A percentile compares a stretch with the other conserved stretches of the same genome.
phyloP scores from a whole-genome alignment of 1,284 basidiomycete species.

The Puccinia hordei region DNA sequence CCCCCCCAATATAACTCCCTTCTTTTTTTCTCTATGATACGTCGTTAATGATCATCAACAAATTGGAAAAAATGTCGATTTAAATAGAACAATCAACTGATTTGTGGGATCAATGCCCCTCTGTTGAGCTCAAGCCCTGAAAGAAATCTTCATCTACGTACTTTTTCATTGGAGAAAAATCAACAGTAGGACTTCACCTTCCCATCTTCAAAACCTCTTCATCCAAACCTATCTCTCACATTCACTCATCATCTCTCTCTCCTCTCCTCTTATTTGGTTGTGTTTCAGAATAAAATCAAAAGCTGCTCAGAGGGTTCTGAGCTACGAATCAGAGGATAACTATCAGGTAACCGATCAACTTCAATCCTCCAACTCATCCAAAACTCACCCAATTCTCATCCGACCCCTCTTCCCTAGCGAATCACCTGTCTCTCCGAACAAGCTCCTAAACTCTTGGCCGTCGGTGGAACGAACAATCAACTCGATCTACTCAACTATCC shows the following conservation, averaged over 20 bases:
- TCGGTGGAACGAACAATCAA: conserved; percentile 48
- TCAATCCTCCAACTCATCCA: not conserved
- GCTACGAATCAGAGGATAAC: conserved; percentile 1
- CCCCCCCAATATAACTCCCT: not conserved
- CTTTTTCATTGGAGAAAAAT: conserved; percentile 32
- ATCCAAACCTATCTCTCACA: too few species aligned
- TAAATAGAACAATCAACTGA: conserved; percentile 18
- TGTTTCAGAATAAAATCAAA: conserved; percentile 17
- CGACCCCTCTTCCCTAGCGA: conserved; percentile 1
- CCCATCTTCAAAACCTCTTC: not conserved
- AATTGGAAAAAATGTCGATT: not conserved
- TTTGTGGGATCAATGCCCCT: conserved; percentile 44
- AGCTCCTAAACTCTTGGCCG: conserved; percentile 32
- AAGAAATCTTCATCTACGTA: conserved; percentile 31
- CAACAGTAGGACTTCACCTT: not conserved
- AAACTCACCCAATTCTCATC: not conserved
- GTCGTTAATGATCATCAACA: not conserved
- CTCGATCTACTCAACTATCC: conserved; percentile 38
- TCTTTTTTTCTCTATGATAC: not conserved
- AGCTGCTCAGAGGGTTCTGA: conserved; percentile 17
- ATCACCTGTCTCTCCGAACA: conserved; percentile 24
- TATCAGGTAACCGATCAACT: not conserved
- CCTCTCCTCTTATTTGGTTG: conserved; percentile 29
- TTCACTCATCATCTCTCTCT: conserved; percentile 28
- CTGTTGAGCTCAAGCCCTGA: not conserved